Evolutionary conservation across 441 rosid genomes (phyloP).

Genomic region (Adansonia grandidieri): DNA sequence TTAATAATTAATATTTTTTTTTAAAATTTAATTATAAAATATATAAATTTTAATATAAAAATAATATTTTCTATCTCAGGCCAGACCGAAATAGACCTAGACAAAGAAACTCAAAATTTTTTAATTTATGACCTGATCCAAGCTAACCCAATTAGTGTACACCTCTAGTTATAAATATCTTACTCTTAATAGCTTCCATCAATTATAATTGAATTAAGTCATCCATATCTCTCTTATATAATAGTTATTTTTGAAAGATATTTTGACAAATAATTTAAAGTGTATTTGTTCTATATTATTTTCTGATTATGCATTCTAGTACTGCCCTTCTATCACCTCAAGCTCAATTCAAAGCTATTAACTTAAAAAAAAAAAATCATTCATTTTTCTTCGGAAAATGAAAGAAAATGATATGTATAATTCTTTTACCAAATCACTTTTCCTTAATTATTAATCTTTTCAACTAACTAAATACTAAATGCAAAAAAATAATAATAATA

Average conservation of each 20-base stretch:
- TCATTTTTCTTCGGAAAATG: background rate
- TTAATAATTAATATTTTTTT: no score
- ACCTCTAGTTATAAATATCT: no score
- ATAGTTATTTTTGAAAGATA: background rate
- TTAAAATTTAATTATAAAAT: no score
- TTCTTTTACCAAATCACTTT: background rate
- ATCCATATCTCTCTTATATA: background rate
- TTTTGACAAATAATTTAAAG: background rate
- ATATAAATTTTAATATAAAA: no score
- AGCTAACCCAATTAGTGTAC: no score
- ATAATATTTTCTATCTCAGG: no score
- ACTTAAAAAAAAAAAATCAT: background rate
- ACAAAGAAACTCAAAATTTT: no score
- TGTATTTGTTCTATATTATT: background rate
- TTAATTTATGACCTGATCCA: no score
- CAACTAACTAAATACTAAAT: background rate
- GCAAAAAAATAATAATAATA: background rate
- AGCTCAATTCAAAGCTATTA: constrained; percentile 5
- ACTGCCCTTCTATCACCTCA: background rate
- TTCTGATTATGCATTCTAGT: background rate
- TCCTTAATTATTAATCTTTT: background rate
- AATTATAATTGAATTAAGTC: background rate
- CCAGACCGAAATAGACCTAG: no score
- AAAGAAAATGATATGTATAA: background rate
- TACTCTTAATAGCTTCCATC: background rate